These are phyloP conservation scores for Gossypium schwendimanii DNA, from an alignment of 441 rosid genomes.

Conservation along the genomic window DNA sequence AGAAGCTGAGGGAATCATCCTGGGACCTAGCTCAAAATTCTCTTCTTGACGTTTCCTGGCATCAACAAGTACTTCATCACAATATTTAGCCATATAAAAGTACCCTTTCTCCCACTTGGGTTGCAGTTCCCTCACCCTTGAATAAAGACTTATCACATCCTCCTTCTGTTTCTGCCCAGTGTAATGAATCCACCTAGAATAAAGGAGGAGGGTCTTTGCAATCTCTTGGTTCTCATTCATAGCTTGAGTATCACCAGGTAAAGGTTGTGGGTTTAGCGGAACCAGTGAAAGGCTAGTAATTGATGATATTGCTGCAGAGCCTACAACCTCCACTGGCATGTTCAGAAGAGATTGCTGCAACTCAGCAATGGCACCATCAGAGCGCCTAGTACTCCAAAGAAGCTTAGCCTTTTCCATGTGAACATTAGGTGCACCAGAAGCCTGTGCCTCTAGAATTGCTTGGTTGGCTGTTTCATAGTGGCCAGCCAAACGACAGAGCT, in stretches of 20 bases:
- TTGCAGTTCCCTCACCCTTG: slow-evolving; percentile 83
- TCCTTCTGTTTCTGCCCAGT: slow-evolving; percentile 97
- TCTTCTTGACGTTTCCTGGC: slow-evolving; percentile 94
- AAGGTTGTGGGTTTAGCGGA: slow-evolving; percentile 65
- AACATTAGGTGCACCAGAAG: slow-evolving; percentile 86
- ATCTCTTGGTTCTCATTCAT: slow-evolving; percentile 58
- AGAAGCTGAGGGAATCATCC: slow-evolving; percentile 44
- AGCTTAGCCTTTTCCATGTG: slow-evolving; percentile 98
- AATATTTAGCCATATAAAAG: slow-evolving; percentile 93
- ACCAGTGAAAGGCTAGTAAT: slow-evolving; percentile 76
- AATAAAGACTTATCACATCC: slow-evolving; percentile 86
- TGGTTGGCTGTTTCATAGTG: slow-evolving; percentile 94
- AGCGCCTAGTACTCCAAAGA: slow-evolving; percentile 84
- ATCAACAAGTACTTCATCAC: slow-evolving; percentile 90
- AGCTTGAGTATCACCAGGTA: slow-evolving; percentile 45
- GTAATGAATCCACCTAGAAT: slow-evolving; percentile 90
- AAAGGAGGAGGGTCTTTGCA: slow-evolving; percentile 93
- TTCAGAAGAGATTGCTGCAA: slow-evolving; percentile 86
- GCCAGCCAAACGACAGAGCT: slow-evolving; percentile 97
- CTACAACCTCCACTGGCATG: slow-evolving; percentile 84
- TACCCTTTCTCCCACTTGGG: slow-evolving; percentile 96
- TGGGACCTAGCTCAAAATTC: slow-evolving; percentile 46
- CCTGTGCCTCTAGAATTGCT: slow-evolving; percentile 93
- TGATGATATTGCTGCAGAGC: slow-evolving; percentile 64
- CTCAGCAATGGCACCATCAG: slow-evolving; percentile 91